Conservation (phyloP, 345 rosid species). For the Moringa oleifera region DNA sequence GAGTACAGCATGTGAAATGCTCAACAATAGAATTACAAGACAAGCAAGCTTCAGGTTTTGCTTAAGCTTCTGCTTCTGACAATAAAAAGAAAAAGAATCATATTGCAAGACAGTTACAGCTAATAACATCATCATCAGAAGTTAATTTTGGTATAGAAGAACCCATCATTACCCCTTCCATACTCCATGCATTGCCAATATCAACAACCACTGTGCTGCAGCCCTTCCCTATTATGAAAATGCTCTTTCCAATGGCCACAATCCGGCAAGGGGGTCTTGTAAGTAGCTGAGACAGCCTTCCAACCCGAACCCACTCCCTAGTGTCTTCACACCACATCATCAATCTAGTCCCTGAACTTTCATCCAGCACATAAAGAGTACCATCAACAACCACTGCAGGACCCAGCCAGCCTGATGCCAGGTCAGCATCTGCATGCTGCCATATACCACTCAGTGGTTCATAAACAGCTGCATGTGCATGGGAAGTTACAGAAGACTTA, state of each 20-base stretch:
- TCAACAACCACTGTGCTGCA: constrained; percentile 60
- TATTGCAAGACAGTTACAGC: constrained; percentile 52
- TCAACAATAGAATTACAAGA: neutral
- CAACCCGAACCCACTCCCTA: constrained; percentile 58
- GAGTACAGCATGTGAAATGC: neutral
- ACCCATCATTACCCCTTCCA: constrained; percentile 57
- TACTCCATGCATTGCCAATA: constrained; percentile 38
- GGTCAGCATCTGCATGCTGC: constrained; percentile 55
- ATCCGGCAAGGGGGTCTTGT: constrained; percentile 70
- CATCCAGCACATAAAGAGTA: constrained; percentile 67
- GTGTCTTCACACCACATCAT: constrained; percentile 58
- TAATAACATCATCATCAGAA: constrained; percentile 37
- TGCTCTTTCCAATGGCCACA: constrained; percentile 52
- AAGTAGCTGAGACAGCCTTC: constrained; percentile 54
- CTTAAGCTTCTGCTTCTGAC: too few relatives aligned
- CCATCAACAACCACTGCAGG: constrained; percentile 66
- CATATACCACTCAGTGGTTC: constrained; percentile 46
- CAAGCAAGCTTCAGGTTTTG: neutral
- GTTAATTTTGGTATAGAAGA: constrained; percentile 53
- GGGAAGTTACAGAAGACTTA: constrained; percentile 27
- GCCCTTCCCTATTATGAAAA: constrained; percentile 67
- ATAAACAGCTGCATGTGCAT: constrained; percentile 35
- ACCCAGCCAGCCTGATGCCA: constrained; percentile 77
- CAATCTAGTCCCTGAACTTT: constrained; percentile 65
- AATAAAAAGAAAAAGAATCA: constrained; percentile 19